Evolutionary conservation across 768 basidiomycete genomes (phyloP).

Genomic region (Naganishia antarctica): DNA sequence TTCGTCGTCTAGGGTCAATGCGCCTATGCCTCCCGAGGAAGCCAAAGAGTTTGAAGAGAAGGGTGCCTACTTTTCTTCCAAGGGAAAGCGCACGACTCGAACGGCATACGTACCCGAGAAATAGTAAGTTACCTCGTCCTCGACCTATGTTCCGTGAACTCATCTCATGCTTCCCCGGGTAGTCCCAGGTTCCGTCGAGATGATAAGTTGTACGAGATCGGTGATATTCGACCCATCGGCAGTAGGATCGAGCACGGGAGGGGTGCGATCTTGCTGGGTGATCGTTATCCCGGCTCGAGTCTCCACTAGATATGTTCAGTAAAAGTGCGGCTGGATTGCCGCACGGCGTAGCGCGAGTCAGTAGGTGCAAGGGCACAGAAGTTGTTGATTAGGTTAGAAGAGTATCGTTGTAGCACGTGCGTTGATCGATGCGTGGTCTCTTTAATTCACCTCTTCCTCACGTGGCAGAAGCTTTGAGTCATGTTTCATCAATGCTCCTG

Average conservation of each 20-base stretch:
- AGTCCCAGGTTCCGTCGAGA: slow-evolving; percentile 17
- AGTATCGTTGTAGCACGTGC: too few relatives aligned
- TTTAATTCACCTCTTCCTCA: too few relatives aligned
- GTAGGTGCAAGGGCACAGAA: too few relatives aligned
- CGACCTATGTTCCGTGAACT: not conserved
- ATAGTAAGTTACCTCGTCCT: not conserved
- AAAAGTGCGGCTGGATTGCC: too few relatives aligned
- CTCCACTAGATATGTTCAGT: not conserved
- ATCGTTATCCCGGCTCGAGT: slow-evolving; percentile 8
- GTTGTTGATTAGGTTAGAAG: too few relatives aligned
- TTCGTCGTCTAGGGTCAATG: slow-evolving; percentile 5
- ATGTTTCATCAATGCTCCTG: too few relatives aligned
- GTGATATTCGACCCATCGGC: slow-evolving; percentile 23
- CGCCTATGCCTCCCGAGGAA: slow-evolving; percentile 20
- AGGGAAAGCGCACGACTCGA: slow-evolving; percentile 11
- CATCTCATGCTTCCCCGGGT: not conserved
- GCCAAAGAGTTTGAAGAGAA: slow-evolving; percentile 15
- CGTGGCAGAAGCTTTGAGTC: too few relatives aligned
- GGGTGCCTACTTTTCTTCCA: slow-evolving; percentile 13
- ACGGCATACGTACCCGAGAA: not conserved
- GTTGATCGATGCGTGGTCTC: too few relatives aligned
- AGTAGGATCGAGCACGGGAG: slow-evolving; percentile 19
- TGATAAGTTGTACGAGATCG: slow-evolving; percentile 19
- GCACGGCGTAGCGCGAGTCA: too few relatives aligned
- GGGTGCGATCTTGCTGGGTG: slow-evolving; percentile 13